Conservation (phyloP, 2,329 filamentous ascomycete species). For the Xylariaceae sp. region DNA sequence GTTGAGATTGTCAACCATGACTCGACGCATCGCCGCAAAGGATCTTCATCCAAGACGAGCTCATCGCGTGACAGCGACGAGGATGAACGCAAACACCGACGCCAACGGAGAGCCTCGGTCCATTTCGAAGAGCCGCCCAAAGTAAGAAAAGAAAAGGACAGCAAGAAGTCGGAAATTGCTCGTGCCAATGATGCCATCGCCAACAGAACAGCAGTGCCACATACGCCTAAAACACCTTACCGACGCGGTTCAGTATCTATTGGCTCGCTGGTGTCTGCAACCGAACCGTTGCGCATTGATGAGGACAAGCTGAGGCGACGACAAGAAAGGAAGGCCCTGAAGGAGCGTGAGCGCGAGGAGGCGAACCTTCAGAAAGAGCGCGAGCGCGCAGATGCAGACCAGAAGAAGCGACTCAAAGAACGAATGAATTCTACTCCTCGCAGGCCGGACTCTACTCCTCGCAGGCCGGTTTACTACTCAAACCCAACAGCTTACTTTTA, state of each 20-base stretch:
- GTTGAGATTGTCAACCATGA: constrained; percentile 36
- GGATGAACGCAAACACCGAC: constrained; percentile 17
- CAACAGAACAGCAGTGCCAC: constrained; percentile 30
- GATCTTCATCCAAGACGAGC: constrained; percentile 26
- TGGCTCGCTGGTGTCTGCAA: constrained; percentile 15
- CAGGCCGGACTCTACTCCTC: constrained; percentile 2
- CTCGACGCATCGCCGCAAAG: constrained; percentile 33
- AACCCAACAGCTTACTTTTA: background rate
- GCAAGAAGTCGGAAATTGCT: constrained; percentile 33
- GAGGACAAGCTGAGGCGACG: constrained; percentile 20
- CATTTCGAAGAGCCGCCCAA: constrained; percentile 26
- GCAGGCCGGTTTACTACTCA: background rate
- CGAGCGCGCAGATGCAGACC: constrained; percentile 35
- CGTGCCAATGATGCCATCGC: constrained; percentile 41
- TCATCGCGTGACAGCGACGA: constrained; percentile 23
- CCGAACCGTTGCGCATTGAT: constrained; percentile 5
- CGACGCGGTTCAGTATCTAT: constrained; percentile 33
- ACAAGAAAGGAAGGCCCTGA: background rate
- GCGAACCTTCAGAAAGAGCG: constrained; percentile 20
- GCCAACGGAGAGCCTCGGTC: constrained; percentile 26
- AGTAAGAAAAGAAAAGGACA: constrained; percentile 26
- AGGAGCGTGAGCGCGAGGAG: constrained; percentile 29
- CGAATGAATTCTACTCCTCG: constrained; percentile 32
- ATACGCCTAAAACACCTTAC: constrained; percentile 24
- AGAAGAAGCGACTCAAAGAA: constrained; percentile 37